Base-by-base conservation (phyloP, 768 basidiomycete genomes). In the Lanmaoa pseudosensibilis region DNA sequence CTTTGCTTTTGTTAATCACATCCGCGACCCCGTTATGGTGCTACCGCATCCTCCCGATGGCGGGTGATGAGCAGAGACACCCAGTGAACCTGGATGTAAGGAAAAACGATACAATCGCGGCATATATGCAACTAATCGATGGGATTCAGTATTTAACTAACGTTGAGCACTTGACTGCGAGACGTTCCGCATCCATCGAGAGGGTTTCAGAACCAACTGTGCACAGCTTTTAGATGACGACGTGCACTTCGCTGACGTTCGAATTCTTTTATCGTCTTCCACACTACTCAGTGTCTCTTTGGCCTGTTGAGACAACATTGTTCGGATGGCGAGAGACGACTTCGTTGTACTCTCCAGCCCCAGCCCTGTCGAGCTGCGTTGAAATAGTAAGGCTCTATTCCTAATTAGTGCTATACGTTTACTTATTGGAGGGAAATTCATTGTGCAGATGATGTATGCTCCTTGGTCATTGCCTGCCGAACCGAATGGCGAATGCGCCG, bases 151-250 rank as follows among this genome's bases (percentile, higher is more conserved):
- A 23, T 44, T 43, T 10, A 51, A 33, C 39, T 43, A 37, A 39
- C 30, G 47, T 46, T 44, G 46, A 21, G 39, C 52, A 32, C 44
- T 40, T 23, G 23, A 27, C 25, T 49, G 38, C 21, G 49, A 23
- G 54, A 46, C 30, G 51, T 49, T 58, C 25, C 18, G 13, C 23
- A 32, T 15, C 11, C 39, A 47, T 63, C 56, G 39, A 56, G 46
- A 49, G 52, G 44, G n/a, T 52, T 63, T 36, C 54, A 52, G 39
- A 46, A 38, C 39, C 25, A 43, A 49, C 41, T 30, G 51, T 46
- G 27, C 70, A 69, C 70, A 63, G 68, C 65, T 34, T 71, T 56
- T 50, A 43, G 52, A 65, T 47, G 53, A 49, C 51, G 56, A 48
- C 44, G 46, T 48, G 25, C 52, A 18, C 34, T 51, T 36, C 40